Evolutionary conservation across 805 yeast species (phyloP).

Genomic region (Metschnikowia similis): DNA sequence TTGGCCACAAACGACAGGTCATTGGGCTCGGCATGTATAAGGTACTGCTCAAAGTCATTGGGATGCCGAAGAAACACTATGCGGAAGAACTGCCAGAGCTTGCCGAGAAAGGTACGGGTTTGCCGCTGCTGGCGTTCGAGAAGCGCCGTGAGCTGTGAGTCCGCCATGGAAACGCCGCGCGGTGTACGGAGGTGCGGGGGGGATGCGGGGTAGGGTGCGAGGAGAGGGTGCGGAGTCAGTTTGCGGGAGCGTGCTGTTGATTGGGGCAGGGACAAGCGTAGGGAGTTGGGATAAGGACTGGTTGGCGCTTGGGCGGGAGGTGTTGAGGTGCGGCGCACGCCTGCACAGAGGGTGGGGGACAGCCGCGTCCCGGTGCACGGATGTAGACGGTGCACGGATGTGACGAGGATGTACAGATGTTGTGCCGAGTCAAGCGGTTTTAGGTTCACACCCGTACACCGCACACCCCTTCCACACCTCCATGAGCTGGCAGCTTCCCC

Average conservation of each 20-base stretch:
- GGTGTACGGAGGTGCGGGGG: background rate
- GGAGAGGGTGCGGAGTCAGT: too few species aligned
- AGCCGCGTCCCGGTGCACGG: too few species aligned
- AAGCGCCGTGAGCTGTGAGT: constrained; percentile 4
- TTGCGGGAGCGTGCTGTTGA: too few species aligned
- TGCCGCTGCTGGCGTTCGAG: constrained; percentile 10
- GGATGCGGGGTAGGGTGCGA: background rate
- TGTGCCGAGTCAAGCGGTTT: background rate
- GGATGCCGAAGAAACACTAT: constrained; percentile 19
- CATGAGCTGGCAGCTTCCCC: constrained; percentile 2
- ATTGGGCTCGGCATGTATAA: constrained; percentile 44
- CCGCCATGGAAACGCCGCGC: background rate
- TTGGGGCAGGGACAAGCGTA: background rate
- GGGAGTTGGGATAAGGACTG: background rate
- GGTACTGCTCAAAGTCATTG: constrained; percentile 39
- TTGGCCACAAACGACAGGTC: constrained; percentile 53
- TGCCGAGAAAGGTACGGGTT: constrained; percentile 20
- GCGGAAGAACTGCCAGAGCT: constrained; percentile 25
- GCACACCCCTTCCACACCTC: background rate
- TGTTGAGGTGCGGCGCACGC: too few species aligned
- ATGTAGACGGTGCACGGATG: background rate
- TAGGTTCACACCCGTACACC: background rate
- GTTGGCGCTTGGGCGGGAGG: too few species aligned
- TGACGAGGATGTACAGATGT: background rate
- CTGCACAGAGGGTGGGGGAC: too few species aligned